These are phyloP conservation scores for Cantharellus anzutake DNA, from an alignment of 768 basidiomycete species.

Conservation along the genomic window DNA sequence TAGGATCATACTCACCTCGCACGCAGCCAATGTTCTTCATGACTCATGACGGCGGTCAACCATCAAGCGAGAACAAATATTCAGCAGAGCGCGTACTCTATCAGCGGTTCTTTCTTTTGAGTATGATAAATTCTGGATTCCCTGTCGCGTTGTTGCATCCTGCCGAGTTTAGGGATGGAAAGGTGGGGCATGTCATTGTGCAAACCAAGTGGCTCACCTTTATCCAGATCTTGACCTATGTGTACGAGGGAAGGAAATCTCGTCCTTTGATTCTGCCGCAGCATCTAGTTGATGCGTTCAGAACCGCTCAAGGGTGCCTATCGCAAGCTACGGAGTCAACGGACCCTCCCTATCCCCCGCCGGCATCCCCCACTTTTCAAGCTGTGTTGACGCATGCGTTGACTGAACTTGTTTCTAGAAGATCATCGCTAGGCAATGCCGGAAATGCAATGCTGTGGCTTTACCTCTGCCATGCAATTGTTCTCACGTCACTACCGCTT, in stretches of 20 bases:
- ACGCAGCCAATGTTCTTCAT: slow-evolving; percentile 49
- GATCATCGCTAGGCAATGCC: background rate
- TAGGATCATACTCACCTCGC: slow-evolving; percentile 7
- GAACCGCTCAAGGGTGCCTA: background rate
- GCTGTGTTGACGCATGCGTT: background rate
- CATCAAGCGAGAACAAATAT: slow-evolving; percentile 1
- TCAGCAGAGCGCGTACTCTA: background rate
- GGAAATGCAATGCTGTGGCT: too few species aligned
- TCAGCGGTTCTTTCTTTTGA: slow-evolving; percentile 33
- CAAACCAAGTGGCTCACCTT: background rate
- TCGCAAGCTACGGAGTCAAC: slow-evolving; percentile 7
- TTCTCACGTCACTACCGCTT: too few species aligned
- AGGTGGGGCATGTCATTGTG: slow-evolving; percentile 21
- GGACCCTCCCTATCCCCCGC: slow-evolving; percentile 1
- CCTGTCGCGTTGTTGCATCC: slow-evolving; percentile 33
- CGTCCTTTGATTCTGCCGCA: background rate
- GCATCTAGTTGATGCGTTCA: slow-evolving; percentile 15
- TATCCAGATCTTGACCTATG: slow-evolving; percentile 37
- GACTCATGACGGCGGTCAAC: slow-evolving; percentile 27
- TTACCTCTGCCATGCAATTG: too few species aligned
- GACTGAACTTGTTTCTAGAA: slow-evolving; percentile 8
- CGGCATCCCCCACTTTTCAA: background rate
- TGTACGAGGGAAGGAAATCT: slow-evolving; percentile 18
- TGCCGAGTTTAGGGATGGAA: slow-evolving; percentile 41
- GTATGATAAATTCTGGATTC: slow-evolving; percentile 29